These are phyloP conservation scores for Phytophthora constricta DNA, from an alignment of 352 stramenopile species.

Conservation along the genomic window DNA sequence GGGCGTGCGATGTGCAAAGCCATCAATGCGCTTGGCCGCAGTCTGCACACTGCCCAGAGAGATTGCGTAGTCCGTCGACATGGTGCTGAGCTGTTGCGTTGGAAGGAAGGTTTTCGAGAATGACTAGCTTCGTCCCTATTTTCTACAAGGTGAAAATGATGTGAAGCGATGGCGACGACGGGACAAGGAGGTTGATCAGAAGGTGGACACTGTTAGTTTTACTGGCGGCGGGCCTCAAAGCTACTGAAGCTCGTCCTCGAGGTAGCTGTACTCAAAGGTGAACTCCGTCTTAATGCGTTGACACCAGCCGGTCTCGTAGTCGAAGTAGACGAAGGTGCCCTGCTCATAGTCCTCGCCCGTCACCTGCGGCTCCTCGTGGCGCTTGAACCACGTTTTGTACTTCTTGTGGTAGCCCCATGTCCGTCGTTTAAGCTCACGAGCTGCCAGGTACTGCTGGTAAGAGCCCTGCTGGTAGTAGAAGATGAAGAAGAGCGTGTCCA, in stretches of 20 bases:
- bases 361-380: conserved; percentile 95
- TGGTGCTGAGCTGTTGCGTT: conserved; percentile 8
- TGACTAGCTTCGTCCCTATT: background rate
- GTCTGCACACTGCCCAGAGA: conserved; percentile 57
- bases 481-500: conserved; percentile 99
- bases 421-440: conserved; percentile 97
- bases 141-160: background rate
- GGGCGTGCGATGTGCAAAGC: conserved; percentile 66
- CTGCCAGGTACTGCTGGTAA: conserved; percentile 99
- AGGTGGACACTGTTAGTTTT: conserved; percentile 42
- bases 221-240: conserved; percentile 22
- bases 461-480: conserved; percentile 99
- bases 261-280: conserved; percentile 98
- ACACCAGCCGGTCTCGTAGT: conserved; percentile 99
- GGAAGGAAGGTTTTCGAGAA: background rate
- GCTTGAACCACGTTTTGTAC: conserved; percentile 99
- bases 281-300: conserved; percentile 99
- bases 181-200: background rate
- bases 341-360: conserved; percentile 99
- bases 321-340: conserved; percentile 99
- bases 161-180: no score
- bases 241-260: conserved; percentile 92
- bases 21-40: conserved; percentile 58
- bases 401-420: conserved; percentile 99
- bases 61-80: conserved; percentile 57